Percentiles rank a stretch among this genome's conserved stretches.
phyloP scores from a whole-genome alignment of 2,329 filamentous ascomycete species.

The Talaromyces sp. region DNA sequence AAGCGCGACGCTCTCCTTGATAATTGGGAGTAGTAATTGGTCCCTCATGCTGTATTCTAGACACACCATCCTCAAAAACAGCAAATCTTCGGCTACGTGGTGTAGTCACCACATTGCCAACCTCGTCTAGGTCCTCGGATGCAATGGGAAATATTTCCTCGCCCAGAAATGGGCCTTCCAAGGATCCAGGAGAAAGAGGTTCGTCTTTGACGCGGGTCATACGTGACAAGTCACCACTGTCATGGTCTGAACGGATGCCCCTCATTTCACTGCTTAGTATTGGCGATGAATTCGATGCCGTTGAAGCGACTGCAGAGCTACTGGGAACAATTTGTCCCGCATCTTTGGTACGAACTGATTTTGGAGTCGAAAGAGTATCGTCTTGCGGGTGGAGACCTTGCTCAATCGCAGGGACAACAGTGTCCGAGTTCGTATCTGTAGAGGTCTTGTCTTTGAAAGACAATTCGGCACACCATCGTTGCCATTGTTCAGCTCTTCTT shows the following conservation, averaged over 20 bases:
- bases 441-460: neutral
- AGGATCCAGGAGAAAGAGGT: slow-evolving; percentile 32
- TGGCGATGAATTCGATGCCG: slow-evolving; percentile 4
- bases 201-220: slow-evolving; percentile 36
- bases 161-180: slow-evolving; percentile 17
- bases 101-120: slow-evolving; percentile 40
- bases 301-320: slow-evolving; percentile 1
- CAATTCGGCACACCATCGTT: slow-evolving; percentile 19
- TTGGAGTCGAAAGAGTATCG: neutral
- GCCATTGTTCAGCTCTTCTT: slow-evolving; percentile 31
- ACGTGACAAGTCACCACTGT: slow-evolving; percentile 17
- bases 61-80: slow-evolving; percentile 7
- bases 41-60: neutral
- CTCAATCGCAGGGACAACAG: neutral
- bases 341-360: neutral
- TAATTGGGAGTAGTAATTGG: slow-evolving; percentile 2
- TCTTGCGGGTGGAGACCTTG: neutral
- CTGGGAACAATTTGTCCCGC: neutral
- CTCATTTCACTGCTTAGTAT: neutral
- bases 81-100: slow-evolving; percentile 36
- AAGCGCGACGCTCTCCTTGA: slow-evolving; percentile 16
- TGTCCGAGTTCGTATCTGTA: neutral
- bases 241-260: neutral
- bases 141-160: slow-evolving; percentile 42
- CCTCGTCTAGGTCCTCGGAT: slow-evolving; percentile 59